These are phyloP conservation scores for Ziziphus jujuba DNA, from an alignment of 306 rosid genomes.

Conservation along the genomic window DNA sequence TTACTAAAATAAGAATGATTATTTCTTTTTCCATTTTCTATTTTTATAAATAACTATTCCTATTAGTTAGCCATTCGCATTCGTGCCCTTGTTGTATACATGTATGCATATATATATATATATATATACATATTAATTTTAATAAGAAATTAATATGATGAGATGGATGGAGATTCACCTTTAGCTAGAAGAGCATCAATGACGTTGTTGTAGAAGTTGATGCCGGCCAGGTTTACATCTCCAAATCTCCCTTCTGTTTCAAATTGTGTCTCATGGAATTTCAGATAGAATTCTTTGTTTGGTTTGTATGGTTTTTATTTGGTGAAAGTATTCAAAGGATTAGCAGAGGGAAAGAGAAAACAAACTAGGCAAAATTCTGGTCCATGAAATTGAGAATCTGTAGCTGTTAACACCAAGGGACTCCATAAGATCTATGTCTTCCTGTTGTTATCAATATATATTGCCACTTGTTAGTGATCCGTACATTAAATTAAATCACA, in stretches of 20 bases:
- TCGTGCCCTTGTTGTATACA: no score
- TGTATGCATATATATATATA: no score
- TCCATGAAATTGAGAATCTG: slow-evolving; percentile 77
- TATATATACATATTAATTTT: neutral
- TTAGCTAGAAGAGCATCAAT: slow-evolving; percentile 51
- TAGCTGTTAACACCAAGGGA: slow-evolving; percentile 57
- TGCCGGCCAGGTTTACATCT: slow-evolving; percentile 43
- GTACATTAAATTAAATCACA: no score
- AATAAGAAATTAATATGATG: neutral
- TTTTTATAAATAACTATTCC: no score
- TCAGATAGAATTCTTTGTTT: neutral
- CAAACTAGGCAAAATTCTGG: slow-evolving; percentile 71
- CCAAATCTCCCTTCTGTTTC: slow-evolving; percentile 62
- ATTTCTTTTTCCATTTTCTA: no score
- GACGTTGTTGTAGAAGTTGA: slow-evolving; percentile 54
- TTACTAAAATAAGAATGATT: no score
- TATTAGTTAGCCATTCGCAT: no score
- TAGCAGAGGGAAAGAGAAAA: neutral
- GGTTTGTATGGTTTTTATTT: no score
- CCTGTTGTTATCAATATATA: slow-evolving; percentile 29
- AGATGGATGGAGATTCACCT: slow-evolving; percentile 27
- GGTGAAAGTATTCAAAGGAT: neutral
- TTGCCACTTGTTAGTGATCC: neutral
- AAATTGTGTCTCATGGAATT: neutral
- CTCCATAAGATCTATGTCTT: slow-evolving; percentile 51